Conservation (phyloP, 108 stramenopile species). For the Cyclotella choctawhatcheeana region DNA sequence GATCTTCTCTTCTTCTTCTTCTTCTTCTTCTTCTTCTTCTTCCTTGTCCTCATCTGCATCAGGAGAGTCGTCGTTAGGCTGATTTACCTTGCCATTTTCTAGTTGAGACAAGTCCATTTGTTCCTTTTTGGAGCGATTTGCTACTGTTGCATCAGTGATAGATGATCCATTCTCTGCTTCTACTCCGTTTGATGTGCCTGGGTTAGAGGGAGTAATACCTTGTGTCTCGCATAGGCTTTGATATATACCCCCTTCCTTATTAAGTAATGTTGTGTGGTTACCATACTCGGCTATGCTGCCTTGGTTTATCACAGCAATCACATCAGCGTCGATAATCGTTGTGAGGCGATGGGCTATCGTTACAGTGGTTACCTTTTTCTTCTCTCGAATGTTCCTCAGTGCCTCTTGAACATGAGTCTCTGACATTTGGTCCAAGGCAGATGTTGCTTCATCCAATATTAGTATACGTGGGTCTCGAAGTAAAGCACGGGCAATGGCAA, state of each 20-base stretch:
- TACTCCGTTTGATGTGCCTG: slow-evolving; percentile 2
- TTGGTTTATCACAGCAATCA: slow-evolving; percentile 83
- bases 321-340: slow-evolving; percentile 94
- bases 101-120: background rate
- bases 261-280: slow-evolving; percentile 47
- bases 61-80: background rate
- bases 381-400: slow-evolving; percentile 31
- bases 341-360: slow-evolving; percentile 91
- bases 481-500: slow-evolving; percentile 61
- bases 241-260: slow-evolving; percentile 40
- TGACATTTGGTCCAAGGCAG: slow-evolving; percentile 65
- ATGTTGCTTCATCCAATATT: slow-evolving; percentile 62
- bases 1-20: slow-evolving; percentile 11
- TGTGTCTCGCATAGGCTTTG: slow-evolving; percentile 32
- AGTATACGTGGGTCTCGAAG: slow-evolving; percentile 41
- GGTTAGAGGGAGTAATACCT: slow-evolving; percentile 18
- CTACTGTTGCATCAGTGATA: no score
- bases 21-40: slow-evolving; percentile 9
- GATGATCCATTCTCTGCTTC: background rate
- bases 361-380: slow-evolving; percentile 72
- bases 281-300: slow-evolving; percentile 89
- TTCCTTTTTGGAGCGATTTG: background rate
- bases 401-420: slow-evolving; percentile 69
- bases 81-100: background rate
- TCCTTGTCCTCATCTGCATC: background rate